Evolutionary conservation across 345 rosid species (phyloP).

Genomic region (Clausena lansium): DNA sequence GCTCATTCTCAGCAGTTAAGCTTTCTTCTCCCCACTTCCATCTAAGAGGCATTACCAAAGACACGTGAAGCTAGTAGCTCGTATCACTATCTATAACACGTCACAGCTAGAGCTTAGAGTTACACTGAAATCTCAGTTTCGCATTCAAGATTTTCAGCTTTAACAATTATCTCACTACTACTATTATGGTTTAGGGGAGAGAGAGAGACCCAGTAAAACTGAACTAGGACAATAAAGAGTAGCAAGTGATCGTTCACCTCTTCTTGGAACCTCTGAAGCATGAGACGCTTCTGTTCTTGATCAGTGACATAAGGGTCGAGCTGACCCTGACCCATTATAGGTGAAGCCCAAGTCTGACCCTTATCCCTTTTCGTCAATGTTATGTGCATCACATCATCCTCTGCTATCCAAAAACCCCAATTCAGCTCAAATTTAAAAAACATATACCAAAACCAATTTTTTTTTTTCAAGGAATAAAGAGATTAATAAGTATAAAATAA

Average conservation of each 20-base stretch:
- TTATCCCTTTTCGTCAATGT: slow-evolving; percentile 86
- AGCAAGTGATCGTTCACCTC: slow-evolving; percentile 47
- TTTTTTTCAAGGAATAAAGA: background rate
- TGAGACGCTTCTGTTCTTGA: slow-evolving; percentile 83
- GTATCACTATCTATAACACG: background rate
- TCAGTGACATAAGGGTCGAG: slow-evolving; percentile 69
- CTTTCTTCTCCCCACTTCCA: background rate
- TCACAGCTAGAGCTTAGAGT: background rate
- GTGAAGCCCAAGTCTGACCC: slow-evolving; percentile 91
- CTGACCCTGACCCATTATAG: slow-evolving; percentile 74
- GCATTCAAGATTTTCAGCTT: background rate
- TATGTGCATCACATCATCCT: slow-evolving; percentile 83
- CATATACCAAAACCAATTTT: background rate
- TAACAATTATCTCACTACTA: background rate
- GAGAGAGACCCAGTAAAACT: background rate
- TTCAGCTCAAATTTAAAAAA: background rate
- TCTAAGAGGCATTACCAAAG: background rate
- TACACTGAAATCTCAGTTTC: background rate
- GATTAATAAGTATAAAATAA: background rate
- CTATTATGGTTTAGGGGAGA: background rate
- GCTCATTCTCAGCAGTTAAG: background rate
- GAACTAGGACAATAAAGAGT: background rate
- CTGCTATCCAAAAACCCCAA: slow-evolving; percentile 32
- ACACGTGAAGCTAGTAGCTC: background rate
- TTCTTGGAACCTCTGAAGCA: slow-evolving; percentile 96